These are phyloP conservation scores for Lepidium aucheri DNA, from an alignment of 345 rosid genomes.

Conservation along the genomic window DNA sequence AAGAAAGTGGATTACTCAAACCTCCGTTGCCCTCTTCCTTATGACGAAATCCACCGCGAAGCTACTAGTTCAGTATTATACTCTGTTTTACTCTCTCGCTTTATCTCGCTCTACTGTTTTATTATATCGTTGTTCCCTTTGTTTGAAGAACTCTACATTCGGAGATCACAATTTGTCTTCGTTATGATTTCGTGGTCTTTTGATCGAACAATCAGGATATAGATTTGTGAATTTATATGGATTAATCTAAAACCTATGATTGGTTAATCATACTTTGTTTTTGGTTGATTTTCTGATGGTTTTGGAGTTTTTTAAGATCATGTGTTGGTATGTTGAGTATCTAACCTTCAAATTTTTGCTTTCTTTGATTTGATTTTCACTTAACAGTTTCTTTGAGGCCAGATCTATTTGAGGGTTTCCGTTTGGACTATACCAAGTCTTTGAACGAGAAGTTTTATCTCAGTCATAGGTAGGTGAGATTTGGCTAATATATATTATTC, in stretches of 20 bases:
- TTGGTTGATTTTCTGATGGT: background rate
- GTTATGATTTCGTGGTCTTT: background rate
- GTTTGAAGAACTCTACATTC: background rate
- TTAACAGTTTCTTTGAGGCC: constrained; percentile 81
- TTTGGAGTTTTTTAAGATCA: background rate
- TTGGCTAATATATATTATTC: background rate
- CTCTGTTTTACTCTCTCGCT: background rate
- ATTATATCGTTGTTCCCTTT: background rate
- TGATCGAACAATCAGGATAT: background rate
- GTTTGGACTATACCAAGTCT: constrained; percentile 66
- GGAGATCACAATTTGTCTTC: background rate
- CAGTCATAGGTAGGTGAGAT: constrained; percentile 50
- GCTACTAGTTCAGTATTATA: constrained; percentile 47
- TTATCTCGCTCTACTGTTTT: background rate
- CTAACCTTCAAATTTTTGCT: background rate
- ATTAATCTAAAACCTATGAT: background rate
- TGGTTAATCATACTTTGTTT: background rate
- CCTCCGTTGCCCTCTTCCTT: constrained; percentile 78
- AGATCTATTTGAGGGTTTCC: constrained; percentile 81
- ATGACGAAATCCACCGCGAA: constrained; percentile 79
- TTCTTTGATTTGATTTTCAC: background rate
- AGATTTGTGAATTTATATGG: background rate
- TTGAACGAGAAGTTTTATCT: constrained; percentile 68
- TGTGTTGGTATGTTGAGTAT: background rate
- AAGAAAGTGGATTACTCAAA: constrained; percentile 61